Evolutionary conservation across 2,329 filamentous ascomycete species (phyloP), one percentile per base, ranked within the genome.

Genomic region (Coleophoma eucalyptorum): DNA sequence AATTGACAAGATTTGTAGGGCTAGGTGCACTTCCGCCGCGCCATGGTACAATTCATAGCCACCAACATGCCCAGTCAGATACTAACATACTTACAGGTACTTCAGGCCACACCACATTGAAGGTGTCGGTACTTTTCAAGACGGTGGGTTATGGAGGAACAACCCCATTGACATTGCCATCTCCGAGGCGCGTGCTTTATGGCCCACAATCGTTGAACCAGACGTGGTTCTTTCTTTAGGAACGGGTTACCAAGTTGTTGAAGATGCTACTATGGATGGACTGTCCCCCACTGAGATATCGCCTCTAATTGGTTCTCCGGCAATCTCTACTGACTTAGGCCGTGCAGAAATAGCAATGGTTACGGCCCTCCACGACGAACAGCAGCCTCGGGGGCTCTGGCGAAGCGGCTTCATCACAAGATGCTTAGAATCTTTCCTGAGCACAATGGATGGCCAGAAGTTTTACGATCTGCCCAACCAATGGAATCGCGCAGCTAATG

Each of bases 201-300:
- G 50, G 32, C 56, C 52, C 35, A n/a, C 33, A 12, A 46, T 46
- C 34, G 32, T 48, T 43, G 46, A 55, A 44, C 49, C 55, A 21
- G 50, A 51, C 21, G 43, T 57, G 38, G 42, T 59, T 15, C 46
- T 61, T 15, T 59, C 53, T 15, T 43, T 60, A 16, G 56, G 52
- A 5, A 59, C 53, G 4, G 55, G 57, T 31, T 46, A 48, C n/a
- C 31, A 10, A 35, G 15, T 43, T 19, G 46, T 40, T n/a, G n/a
- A n/a, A n/a, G n/a, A n/a, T n/a, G n/a, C n/a, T n/a, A n/a, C n/a
- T n/a, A n/a, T n/a, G n/a, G n/a, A n/a, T n/a, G n/a, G n/a, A n/a
- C n/a, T n/a, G n/a, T n/a, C n/a, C n/a, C n/a, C n/a, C n/a, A n/a
- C n/a, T n/a, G n/a, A n/a, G n/a, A n/a, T n/a, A n/a, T n/a, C n/a